Conservation (phyloP, 495 filamentous ascomycete genomes). For the Podospora fimiseda region DNA sequence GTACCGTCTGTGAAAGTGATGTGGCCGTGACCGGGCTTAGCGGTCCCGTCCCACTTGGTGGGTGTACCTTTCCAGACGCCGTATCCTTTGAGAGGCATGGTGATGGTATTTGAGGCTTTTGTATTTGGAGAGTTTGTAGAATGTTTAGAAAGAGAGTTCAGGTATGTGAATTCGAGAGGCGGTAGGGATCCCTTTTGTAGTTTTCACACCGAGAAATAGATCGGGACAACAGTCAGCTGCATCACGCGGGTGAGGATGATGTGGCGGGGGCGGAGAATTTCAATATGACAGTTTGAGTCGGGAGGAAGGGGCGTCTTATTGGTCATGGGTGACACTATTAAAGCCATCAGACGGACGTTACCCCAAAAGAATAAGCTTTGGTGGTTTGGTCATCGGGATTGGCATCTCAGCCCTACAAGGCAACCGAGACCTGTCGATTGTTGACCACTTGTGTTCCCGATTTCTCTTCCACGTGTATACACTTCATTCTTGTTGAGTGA, state of each 20-base stretch:
- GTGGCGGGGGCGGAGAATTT: too few relatives aligned
- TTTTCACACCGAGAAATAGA: too few relatives aligned
- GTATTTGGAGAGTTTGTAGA: background rate
- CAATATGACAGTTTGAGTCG: too few relatives aligned
- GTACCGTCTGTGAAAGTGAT: slow-evolving; percentile 17
- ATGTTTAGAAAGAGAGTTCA: background rate
- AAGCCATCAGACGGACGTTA: background rate
- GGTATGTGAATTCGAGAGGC: background rate
- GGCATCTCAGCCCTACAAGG: background rate
- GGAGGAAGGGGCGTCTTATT: background rate
- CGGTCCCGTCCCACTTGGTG: slow-evolving; percentile 7
- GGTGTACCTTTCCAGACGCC: slow-evolving; percentile 23
- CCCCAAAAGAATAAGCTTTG: background rate
- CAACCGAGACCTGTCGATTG: background rate
- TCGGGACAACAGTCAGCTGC: too few relatives aligned
- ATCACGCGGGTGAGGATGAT: too few relatives aligned
- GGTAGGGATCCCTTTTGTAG: too few relatives aligned
- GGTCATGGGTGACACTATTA: background rate
- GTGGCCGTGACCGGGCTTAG: slow-evolving; percentile 15
- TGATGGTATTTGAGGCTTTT: background rate
- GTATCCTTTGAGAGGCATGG: slow-evolving; percentile 16
- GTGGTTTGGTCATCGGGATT: background rate
- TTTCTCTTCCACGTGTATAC: too few relatives aligned
- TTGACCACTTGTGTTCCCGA: too few relatives aligned
- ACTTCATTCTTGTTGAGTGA: too few relatives aligned